These are phyloP conservation scores for Exobasidium rhododendri DNA, from an alignment of 1,284 basidiomycete genomes.

Conservation along the genomic window DNA sequence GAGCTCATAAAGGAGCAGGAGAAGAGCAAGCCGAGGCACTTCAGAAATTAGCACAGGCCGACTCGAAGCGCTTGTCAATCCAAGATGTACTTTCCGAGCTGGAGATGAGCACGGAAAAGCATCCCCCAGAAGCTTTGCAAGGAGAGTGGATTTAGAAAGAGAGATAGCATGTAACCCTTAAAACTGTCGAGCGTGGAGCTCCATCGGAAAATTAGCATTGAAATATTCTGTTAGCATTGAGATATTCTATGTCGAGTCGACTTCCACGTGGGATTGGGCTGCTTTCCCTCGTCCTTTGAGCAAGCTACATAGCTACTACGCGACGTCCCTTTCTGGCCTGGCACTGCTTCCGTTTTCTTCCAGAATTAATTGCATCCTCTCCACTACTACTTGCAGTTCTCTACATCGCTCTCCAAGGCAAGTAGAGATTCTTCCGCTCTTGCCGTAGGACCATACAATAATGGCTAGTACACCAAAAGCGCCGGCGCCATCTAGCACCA, in stretches of 20 bases:
- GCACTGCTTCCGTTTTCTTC: not conserved
- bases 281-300: too few relatives aligned
- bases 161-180: too few relatives aligned
- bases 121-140: conserved; percentile 25
- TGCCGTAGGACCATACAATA: too few relatives aligned
- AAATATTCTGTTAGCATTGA: too few relatives aligned
- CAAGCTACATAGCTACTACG: too few relatives aligned
- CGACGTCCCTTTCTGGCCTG: too few relatives aligned
- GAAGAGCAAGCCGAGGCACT: conserved; percentile 25
- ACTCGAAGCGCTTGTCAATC: conserved; percentile 22
- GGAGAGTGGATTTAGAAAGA: conserved; percentile 37
- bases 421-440: too few relatives aligned
- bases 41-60: conserved; percentile 4
- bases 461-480: not conserved
- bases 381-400: too few relatives aligned
- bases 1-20: conserved; percentile 24
- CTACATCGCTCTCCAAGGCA: too few relatives aligned
- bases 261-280: too few relatives aligned
- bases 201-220: too few relatives aligned
- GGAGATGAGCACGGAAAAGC: conserved; percentile 21
- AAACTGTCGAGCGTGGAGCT: not conserved
- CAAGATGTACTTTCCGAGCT: conserved; percentile 29
- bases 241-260: too few relatives aligned
- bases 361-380: not conserved
- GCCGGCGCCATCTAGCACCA: not conserved